Evolutionary conservation across 148 eudicot species (phyloP).

Genomic region (Gaultheria prostrata): DNA sequence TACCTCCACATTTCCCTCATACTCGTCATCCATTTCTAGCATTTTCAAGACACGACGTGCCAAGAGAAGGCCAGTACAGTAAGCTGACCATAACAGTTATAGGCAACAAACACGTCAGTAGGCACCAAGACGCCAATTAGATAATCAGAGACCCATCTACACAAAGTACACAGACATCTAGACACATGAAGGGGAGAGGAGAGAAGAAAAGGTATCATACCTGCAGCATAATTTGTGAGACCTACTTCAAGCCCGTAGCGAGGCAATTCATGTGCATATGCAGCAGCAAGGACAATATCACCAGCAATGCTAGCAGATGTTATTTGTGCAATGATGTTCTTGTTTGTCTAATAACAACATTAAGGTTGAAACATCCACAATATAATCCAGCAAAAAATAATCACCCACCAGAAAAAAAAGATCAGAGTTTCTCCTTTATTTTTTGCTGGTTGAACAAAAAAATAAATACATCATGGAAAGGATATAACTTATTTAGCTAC

Average conservation of each 20-base stretch:
- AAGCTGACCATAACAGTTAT: conserved; percentile 34
- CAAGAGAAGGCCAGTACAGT: conserved; percentile 75
- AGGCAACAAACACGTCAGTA: not conserved
- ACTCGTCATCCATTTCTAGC: conserved; percentile 69
- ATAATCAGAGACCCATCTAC: not conserved
- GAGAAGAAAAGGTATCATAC: conserved; percentile 22
- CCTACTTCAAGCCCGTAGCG: conserved; percentile 75
- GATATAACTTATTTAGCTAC: not conserved
- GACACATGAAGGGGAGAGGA: not conserved
- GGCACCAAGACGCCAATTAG: not conserved
- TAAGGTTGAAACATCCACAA: conserved; percentile 21
- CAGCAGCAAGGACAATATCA: conserved; percentile 58
- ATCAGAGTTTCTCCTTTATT: not conserved
- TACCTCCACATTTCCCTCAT: conserved; percentile 83
- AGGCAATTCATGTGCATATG: conserved; percentile 75
- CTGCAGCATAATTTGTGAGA: conserved; percentile 75
- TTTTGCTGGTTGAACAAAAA: not conserved
- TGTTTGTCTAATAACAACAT: conserved; percentile 54
- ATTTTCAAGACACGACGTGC: conserved; percentile 64
- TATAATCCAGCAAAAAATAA: not conserved
- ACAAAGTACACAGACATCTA: not conserved
- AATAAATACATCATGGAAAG: not conserved
- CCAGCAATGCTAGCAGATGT: conserved; percentile 66
- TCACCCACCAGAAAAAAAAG: not conserved
- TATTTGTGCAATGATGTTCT: conserved; percentile 64